Percentiles rank a stretch among this genome's conserved stretches.
Conservation (phyloP, 441 rosid species). For the Mallotus repandus region DNA sequence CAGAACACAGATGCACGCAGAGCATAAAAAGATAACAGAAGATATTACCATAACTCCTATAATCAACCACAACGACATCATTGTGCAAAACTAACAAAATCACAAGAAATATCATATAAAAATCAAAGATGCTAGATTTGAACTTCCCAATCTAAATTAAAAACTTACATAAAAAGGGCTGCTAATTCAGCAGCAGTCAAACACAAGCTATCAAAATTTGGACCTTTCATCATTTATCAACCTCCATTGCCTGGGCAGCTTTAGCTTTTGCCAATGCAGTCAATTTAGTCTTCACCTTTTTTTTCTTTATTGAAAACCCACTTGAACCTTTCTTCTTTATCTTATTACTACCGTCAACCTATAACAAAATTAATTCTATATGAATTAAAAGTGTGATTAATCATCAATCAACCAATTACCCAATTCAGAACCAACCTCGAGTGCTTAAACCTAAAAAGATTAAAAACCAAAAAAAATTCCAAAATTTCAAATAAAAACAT, state of each 20-base stretch:
- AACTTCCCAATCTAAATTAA: conserved; percentile 7
- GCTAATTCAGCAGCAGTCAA: conserved; percentile 20
- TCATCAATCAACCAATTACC: neutral
- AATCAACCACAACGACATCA: no score
- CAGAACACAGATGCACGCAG: neutral
- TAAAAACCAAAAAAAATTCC: neutral
- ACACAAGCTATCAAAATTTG: conserved; percentile 1
- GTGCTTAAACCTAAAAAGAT: neutral
- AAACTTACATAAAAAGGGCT: conserved; percentile 3
- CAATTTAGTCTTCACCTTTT: conserved; percentile 77
- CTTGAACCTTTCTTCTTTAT: conserved; percentile 57
- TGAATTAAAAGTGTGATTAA: neutral
- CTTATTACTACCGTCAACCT: conserved; percentile 68
- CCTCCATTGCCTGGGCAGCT: conserved; percentile 93
- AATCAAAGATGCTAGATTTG: neutral
- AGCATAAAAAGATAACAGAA: no score
- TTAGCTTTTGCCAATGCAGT: conserved; percentile 74
- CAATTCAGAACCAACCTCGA: neutral
- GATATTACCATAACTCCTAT: no score
- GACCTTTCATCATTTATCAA: conserved; percentile 39
- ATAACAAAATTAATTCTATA: neutral
- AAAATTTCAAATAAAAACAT: neutral
- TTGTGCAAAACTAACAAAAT: neutral
- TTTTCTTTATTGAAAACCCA: conserved; percentile 84
- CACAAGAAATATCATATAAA: neutral